These are phyloP conservation scores for Cercospora sp. DNA, from an alignment of 2,329 filamentous ascomycete genomes.

Conservation along the genomic window DNA sequence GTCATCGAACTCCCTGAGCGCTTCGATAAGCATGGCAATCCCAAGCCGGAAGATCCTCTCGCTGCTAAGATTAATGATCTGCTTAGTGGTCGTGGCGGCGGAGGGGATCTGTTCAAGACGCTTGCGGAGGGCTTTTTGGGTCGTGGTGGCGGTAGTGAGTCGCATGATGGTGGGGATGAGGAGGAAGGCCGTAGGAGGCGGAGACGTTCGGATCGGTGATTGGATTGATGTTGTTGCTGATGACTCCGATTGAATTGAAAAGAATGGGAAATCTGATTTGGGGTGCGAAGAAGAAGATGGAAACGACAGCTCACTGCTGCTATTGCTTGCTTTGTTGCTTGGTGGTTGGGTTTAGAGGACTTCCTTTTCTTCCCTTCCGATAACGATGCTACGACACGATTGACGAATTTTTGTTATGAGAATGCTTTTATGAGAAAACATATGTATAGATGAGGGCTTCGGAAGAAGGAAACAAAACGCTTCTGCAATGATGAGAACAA, in stretches of 20 bases:
- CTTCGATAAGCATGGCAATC: constrained; percentile 40
- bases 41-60: constrained; percentile 33
- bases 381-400: constrained; percentile 1
- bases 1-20: constrained; percentile 41
- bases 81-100: constrained; percentile 33
- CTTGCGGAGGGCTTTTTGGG: constrained; percentile 28
- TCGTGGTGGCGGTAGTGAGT: constrained; percentile 8
- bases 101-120: constrained; percentile 33
- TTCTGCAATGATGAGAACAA: neutral
- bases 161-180: constrained; percentile 17
- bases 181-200: constrained; percentile 24
- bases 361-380: neutral
- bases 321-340: neutral
- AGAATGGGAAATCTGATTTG: neutral
- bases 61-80: constrained; percentile 36
- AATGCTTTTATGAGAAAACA: neutral
- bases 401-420: neutral
- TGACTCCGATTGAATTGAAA: neutral
- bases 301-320: neutral
- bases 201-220: constrained; percentile 22
- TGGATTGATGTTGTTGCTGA: neutral
- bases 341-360: neutral
- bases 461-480: neutral
- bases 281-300: neutral
- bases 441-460: neutral